Percentiles rank a stretch among this genome's conserved stretches.
These are phyloP conservation scores for Cyclotella choctawhatcheeana DNA, from an alignment of 108 stramenopile genomes.

Conservation along the genomic window DNA sequence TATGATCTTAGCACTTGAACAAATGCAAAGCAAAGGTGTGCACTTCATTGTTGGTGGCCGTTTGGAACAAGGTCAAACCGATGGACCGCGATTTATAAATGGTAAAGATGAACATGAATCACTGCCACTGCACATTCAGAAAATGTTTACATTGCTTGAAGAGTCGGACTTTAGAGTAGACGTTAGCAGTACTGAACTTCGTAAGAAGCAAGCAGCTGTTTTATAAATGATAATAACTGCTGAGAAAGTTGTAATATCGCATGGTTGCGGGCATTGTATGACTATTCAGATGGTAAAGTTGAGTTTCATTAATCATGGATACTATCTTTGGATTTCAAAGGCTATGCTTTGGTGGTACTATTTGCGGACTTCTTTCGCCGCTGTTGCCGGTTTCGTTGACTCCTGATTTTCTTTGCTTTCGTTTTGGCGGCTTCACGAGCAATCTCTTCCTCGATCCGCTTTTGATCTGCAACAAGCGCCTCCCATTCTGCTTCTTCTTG, in stretches of 20 bases:
- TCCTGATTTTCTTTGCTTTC: constrained; percentile 34
- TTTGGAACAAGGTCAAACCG: constrained; percentile 59
- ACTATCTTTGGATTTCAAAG: too few relatives aligned
- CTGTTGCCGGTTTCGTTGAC: constrained; percentile 17
- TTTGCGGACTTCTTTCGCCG: not conserved
- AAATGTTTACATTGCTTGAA: constrained; percentile 70
- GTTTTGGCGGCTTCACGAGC: constrained; percentile 39
- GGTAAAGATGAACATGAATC: constrained; percentile 64
- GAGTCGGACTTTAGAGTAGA: constrained; percentile 83
- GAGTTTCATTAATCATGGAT: too few relatives aligned
- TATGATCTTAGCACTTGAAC: constrained; percentile 59
- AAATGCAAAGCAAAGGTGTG: constrained; percentile 67
- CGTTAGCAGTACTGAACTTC: constrained; percentile 78
- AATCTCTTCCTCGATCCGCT: constrained; percentile 73
- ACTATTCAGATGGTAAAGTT: too few relatives aligned
- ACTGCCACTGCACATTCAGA: constrained; percentile 60
- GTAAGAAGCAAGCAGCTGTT: constrained; percentile 29
- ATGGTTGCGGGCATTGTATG: too few relatives aligned
- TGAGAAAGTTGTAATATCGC: too few relatives aligned
- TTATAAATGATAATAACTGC: too few relatives aligned
- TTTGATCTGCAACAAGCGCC: constrained; percentile 73
- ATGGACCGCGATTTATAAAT: constrained; percentile 60
- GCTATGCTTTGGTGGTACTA: too few relatives aligned
- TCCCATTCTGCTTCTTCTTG: constrained; percentile 58
- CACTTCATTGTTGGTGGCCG: constrained; percentile 85